Percentiles rank a stretch among this genome's conserved stretches.
phyloP scores from a whole-genome alignment of 345 rosid genomes.

The Acer campestre region DNA sequence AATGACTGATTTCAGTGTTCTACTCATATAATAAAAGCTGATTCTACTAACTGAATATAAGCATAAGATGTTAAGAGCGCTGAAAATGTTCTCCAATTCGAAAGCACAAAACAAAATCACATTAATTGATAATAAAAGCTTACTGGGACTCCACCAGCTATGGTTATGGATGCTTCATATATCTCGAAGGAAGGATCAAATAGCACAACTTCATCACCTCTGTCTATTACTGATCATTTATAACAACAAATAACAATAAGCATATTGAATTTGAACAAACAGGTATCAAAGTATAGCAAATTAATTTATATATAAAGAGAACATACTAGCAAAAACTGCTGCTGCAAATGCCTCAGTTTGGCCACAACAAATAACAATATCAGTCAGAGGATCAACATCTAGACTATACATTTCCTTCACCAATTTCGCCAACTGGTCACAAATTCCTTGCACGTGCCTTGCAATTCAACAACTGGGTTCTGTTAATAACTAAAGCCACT shows the following conservation, averaged over 20 bases:
- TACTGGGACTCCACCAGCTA: slow-evolving; percentile 67
- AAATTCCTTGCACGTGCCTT: slow-evolving; percentile 71
- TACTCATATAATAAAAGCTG: neutral
- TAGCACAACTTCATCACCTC: slow-evolving; percentile 62
- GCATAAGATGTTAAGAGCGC: neutral
- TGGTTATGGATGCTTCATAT: slow-evolving; percentile 46
- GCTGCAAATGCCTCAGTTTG: slow-evolving; percentile 77
- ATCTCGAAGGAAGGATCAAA: slow-evolving; percentile 65
- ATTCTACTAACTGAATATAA: neutral
- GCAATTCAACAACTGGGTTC: neutral
- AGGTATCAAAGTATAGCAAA: neutral
- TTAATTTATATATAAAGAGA: neutral
- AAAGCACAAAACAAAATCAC: slow-evolving; percentile 4
- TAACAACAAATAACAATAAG: slow-evolving; percentile 4
- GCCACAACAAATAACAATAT: slow-evolving; percentile 65
- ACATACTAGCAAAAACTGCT: slow-evolving; percentile 48
- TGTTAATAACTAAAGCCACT: neutral
- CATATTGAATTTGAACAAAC: neutral
- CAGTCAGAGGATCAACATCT: slow-evolving; percentile 48
- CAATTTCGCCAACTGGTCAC: slow-evolving; percentile 43
- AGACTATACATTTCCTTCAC: slow-evolving; percentile 45
- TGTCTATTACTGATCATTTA: slow-evolving; percentile 41
- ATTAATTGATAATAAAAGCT: slow-evolving; percentile 11
- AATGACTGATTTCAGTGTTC: neutral
- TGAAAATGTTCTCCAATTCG: neutral